Conservation (phyloP, 805 yeast species). For the Yarrowia sp. region DNA sequence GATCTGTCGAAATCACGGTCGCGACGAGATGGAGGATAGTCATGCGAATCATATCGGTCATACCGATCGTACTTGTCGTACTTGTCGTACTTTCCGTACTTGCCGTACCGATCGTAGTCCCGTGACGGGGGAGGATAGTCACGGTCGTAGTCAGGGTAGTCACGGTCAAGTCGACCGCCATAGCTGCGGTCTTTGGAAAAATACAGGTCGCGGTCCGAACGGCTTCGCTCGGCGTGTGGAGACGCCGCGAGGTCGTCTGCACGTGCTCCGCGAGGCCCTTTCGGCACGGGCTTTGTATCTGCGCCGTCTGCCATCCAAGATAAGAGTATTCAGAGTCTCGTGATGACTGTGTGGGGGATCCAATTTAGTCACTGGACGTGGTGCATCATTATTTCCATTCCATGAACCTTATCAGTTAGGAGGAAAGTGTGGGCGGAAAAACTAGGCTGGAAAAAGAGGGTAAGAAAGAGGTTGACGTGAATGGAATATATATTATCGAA, state of each 20-base stretch:
- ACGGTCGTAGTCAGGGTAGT: constrained; percentile 20
- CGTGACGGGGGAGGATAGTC: constrained; percentile 30
- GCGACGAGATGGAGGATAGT: constrained; percentile 16
- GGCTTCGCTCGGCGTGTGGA: constrained; percentile 16
- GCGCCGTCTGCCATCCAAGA: constrained; percentile 37
- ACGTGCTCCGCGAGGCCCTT: constrained; percentile 29
- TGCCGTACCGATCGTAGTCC: constrained; percentile 10
- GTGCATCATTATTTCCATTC: constrained; percentile 38
- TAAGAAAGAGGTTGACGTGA: neutral
- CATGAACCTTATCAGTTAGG: constrained; percentile 32
- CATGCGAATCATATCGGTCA: constrained; percentile 16
- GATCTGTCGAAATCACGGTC: constrained; percentile 33
- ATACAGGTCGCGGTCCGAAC: constrained; percentile 21
- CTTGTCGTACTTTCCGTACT: constrained; percentile 8
- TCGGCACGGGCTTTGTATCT: constrained; percentile 34
- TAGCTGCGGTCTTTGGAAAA: constrained; percentile 18
- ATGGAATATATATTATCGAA: neutral
- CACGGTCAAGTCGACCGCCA: constrained; percentile 15
- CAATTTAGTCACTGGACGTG: constrained; percentile 39
- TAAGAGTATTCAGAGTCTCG: constrained; percentile 1
- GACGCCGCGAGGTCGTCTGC: neutral
- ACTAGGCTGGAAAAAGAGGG: neutral
- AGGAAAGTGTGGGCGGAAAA: constrained; percentile 3
- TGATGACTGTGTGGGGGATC: constrained; percentile 34
- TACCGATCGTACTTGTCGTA: constrained; percentile 19